phyloP scores from a whole-genome alignment of 495 filamentous ascomycete species.

The Xylaria venustula region DNA sequence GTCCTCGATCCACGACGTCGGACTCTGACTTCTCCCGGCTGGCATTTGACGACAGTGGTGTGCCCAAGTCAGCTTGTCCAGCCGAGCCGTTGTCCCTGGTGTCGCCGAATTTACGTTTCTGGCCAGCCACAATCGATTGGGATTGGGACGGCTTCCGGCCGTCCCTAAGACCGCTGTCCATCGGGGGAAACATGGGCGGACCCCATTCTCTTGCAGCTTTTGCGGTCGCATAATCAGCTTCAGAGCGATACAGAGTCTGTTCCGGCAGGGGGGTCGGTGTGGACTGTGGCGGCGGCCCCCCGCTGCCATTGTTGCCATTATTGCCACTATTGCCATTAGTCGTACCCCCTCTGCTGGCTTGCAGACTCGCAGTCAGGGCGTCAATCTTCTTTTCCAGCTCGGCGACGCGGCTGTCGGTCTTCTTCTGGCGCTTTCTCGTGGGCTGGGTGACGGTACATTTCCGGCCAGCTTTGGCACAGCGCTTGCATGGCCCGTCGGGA shows the following conservation, averaged over 20 bases:
- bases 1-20: constrained; percentile 69
- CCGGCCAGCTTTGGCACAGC: constrained; percentile 81
- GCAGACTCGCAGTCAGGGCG: constrained; percentile 74
- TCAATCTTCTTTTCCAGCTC: constrained; percentile 96
- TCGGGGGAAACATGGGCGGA: constrained; percentile 20
- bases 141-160: constrained; percentile 26
- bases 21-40: constrained; percentile 32
- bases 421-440: constrained; percentile 85
- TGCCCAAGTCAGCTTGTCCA: neutral
- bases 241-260: neutral
- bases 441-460: constrained; percentile 80
- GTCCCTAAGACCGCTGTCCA: constrained; percentile 18
- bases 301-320: constrained; percentile 25
- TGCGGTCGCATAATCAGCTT: neutral
- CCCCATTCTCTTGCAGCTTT: constrained; percentile 24
- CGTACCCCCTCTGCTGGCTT: constrained; percentile 57
- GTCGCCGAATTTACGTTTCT: constrained; percentile 48
- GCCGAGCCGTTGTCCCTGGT: constrained; percentile 18
- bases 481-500: constrained; percentile 67
- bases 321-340: no score
- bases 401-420: constrained; percentile 86
- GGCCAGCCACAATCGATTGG: constrained; percentile 38
- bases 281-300: constrained; percentile 13
- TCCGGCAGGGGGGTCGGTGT: constrained; percentile 19
- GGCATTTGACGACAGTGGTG: neutral